These are phyloP conservation scores for Fusarium circinatum DNA, from an alignment of 2,329 filamentous ascomycete genomes.

Conservation along the genomic window DNA sequence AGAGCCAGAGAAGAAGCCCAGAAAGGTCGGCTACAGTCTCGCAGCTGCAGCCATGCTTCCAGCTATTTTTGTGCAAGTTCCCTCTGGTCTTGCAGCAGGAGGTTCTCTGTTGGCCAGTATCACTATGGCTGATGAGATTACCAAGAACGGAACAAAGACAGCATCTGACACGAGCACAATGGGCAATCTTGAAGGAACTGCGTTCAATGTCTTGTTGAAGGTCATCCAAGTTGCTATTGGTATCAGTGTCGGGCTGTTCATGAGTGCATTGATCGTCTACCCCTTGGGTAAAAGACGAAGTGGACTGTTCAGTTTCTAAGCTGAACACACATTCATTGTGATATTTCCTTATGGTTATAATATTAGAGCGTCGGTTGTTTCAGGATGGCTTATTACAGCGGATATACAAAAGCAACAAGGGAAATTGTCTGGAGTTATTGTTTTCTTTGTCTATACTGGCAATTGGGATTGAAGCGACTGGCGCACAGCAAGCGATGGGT, in stretches of 20 bases:
- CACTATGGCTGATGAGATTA: constrained; percentile 65
- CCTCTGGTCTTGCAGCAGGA: constrained; percentile 68
- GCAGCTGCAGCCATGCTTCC: constrained; percentile 88
- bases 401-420: constrained; percentile 1
- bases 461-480: constrained; percentile 10
- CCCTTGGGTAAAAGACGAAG: constrained; percentile 68
- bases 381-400: neutral
- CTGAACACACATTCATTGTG: neutral
- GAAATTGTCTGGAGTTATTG: neutral
- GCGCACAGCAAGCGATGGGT: constrained; percentile 33
- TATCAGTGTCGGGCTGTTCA: constrained; percentile 69
- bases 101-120: constrained; percentile 69
- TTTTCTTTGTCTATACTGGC: neutral
- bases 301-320: constrained; percentile 64
- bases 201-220: constrained; percentile 65
- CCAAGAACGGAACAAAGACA: constrained; percentile 52
- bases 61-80: constrained; percentile 81
- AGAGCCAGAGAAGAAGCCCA: constrained; percentile 47
- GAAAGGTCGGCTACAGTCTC: constrained; percentile 74
- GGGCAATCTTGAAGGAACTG: constrained; percentile 54
- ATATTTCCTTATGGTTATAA: neutral
- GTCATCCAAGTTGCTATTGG: constrained; percentile 71
- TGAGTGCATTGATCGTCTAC: constrained; percentile 66
- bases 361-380: neutral
- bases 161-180: constrained; percentile 40